A percentile compares a stretch with the other conserved stretches of the same genome.
These are phyloP conservation scores for Solanum habrochaites DNA, from an alignment of 257 asterid species.

Conservation along the genomic window DNA sequence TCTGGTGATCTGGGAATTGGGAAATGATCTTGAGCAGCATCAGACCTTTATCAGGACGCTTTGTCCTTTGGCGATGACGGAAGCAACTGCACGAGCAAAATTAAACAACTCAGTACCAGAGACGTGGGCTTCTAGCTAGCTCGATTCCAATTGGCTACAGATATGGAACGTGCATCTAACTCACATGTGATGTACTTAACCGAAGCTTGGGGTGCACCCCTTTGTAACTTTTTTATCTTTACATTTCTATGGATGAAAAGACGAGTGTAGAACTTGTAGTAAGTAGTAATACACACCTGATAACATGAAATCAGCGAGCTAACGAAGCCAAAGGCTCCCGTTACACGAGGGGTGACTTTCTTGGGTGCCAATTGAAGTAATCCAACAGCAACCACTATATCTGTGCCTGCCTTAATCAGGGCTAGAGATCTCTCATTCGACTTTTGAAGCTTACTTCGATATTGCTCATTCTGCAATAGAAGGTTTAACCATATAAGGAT, in stretches of 20 bases:
- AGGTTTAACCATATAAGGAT: not conserved
- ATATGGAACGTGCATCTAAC: not conserved
- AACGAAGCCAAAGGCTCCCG: slow-evolving; percentile 78
- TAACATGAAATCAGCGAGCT: slow-evolving; percentile 94
- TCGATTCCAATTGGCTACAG: not conserved
- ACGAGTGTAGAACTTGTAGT: not conserved
- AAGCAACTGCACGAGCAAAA: not conserved
- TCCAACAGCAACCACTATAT: slow-evolving; percentile 86
- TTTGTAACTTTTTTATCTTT: not conserved
- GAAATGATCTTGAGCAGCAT: not conserved
- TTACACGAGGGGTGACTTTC: slow-evolving; percentile 90
- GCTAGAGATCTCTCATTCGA: slow-evolving; percentile 81
- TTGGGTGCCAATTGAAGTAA: slow-evolving; percentile 89
- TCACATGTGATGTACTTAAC: not conserved
- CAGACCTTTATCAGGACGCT: not conserved
- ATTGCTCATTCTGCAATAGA: slow-evolving; percentile 59
- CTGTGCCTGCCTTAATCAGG: slow-evolving; percentile 72
- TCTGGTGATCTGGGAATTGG: not conserved
- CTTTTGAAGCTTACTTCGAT: slow-evolving; percentile 41
- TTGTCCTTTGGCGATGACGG: not conserved
- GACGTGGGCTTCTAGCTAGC: not conserved
- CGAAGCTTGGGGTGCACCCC: not conserved
- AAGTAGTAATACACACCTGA: slow-evolving; percentile 38
- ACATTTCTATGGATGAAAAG: not conserved
- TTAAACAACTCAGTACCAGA: too few species aligned